Evolutionary conservation across 2,329 filamentous ascomycete species (phyloP), one percentile per base, ranked within the genome.

Genomic region (Coniosporium tulheliwenetii): DNA sequence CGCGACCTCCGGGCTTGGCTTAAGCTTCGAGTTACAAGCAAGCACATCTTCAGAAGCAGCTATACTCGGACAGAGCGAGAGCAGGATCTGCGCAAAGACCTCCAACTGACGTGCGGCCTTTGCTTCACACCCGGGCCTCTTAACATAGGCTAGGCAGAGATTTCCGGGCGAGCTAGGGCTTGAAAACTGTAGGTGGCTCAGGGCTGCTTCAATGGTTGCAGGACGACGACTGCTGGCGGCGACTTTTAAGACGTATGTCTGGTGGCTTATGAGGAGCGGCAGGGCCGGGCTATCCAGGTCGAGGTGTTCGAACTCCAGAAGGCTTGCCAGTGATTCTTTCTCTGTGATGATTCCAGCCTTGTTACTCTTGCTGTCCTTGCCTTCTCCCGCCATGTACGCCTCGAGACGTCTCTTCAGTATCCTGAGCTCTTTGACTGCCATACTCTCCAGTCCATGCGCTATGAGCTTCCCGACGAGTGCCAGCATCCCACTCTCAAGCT

Each of bases 401-500:
- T 81, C 75, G 36, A 87, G 50, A 30, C 75, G 68, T 44, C 63
- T 68, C 55, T 83, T 85, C 47, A 87, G 55, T 9, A 77, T 61
- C 34, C 73, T 66, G 43, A 87, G 55, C 50, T 87, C 82, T 51
- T 77, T 82, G 35, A 76, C 58, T 0, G 83, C 81, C 42, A 79
- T 64, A n/a, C 77, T 73, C 37, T 81, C 72, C 39, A 86, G 57
- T 1, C 75, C 73, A 38, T 85, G 63, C 0, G 65, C 63, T 10
- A 85, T 61, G 1, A 87, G 63, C 52, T 78, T 84, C 33, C 73
- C 72, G 33, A 80, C 60, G 40, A 87, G 67, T 0, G 78, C 75
- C 12, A 80, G 73, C 68, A 84, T 81, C 41, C 81, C 83, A 44
- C 68, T 77, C 53, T 87, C 83, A 3, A 87, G 58, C 52, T 87